Base-by-base conservation (phyloP, 192 early-diverging fungal species). In the Umbelopsis vinacea region DNA sequence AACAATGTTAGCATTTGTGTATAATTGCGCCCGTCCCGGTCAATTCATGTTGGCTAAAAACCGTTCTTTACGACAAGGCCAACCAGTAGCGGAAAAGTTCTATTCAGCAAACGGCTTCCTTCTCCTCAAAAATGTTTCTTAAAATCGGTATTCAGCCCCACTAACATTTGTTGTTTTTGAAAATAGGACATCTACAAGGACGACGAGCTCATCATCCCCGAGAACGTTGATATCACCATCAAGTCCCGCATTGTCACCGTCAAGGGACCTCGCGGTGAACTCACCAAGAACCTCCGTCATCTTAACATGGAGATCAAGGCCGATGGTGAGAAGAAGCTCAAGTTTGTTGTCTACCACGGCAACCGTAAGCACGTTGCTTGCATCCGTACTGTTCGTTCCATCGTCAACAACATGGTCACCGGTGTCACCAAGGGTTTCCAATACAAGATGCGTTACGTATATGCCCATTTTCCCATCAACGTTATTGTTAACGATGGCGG, bases 401-500 rank as follows among this genome's bases (percentile, higher is more conserved):
- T 94, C 86, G 95, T 97, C 79, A 83, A 90, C 84, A 99, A 99
- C 92, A 91, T 99, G 91, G 96, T 97, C 88, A 93, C 84, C 67
- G 96, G 96, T 83, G 95, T 97, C 69, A 99, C 97, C 85, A 95
- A 97, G 85, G 97, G 97, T 57, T 99, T 90, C 89, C 88, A 96
- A 89, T 99, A 99, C 92, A 97, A 97, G 91, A 94, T 99, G 92
- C 94, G 96, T 75, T 97, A 93, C 79, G 97, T 98, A 67, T 96
- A 96, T 75, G 97, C 97, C 67, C 97, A 97, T 92, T 99, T 99
- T 86, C 97, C 96, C 83, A 99, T 99, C 88, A 96, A 94, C 88
- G 93, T 91, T 75, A 94, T 92, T 83, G 91, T 98, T 69, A 79
- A 85, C 68, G 87, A 93, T 71, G 84, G 87, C 71, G 89, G 88